Evolutionary conservation across 805 yeast species (phyloP).

Genomic region (Candida nanaspora): DNA sequence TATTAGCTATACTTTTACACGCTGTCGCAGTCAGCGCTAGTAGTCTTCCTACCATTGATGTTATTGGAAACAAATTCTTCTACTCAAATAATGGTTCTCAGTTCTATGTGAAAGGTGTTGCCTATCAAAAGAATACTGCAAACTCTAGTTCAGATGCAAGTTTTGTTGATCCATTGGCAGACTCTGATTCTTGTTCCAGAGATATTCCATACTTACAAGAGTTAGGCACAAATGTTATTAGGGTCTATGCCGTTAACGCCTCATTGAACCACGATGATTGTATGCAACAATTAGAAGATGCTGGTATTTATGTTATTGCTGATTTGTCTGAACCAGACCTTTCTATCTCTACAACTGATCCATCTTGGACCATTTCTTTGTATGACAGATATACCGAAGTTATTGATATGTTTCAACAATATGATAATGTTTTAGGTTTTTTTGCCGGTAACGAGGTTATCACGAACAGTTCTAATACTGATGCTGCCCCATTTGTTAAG

Average conservation of each 20-base stretch:
- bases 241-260: constrained; percentile 85
- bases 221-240: constrained; percentile 66
- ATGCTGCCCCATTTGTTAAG: constrained; percentile 89
- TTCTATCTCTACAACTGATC: constrained; percentile 72
- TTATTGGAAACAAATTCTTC: constrained; percentile 72
- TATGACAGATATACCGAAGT: constrained; percentile 75
- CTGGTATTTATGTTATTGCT: constrained; percentile 87
- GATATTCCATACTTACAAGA: constrained; percentile 72
- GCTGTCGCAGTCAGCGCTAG: constrained; percentile 4
- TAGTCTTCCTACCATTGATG: constrained; percentile 44
- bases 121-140: constrained; percentile 70
- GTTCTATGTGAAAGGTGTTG: constrained; percentile 82
- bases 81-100: constrained; percentile 66
- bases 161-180: constrained; percentile 73
- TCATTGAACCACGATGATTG: constrained; percentile 65
- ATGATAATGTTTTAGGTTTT: constrained; percentile 82
- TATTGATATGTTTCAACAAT: constrained; percentile 70
- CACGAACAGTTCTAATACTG: constrained; percentile 74
- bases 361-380: constrained; percentile 68
- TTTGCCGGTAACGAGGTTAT: constrained; percentile 98
- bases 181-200: constrained; percentile 60
- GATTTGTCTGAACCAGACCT: constrained; percentile 82
- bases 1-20: constrained; percentile 8
- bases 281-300: constrained; percentile 66
- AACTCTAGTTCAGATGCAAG: constrained; percentile 24